Base-by-base conservation (phyloP, 805 yeast species). In the Yamadazyma laniorum region DNA sequence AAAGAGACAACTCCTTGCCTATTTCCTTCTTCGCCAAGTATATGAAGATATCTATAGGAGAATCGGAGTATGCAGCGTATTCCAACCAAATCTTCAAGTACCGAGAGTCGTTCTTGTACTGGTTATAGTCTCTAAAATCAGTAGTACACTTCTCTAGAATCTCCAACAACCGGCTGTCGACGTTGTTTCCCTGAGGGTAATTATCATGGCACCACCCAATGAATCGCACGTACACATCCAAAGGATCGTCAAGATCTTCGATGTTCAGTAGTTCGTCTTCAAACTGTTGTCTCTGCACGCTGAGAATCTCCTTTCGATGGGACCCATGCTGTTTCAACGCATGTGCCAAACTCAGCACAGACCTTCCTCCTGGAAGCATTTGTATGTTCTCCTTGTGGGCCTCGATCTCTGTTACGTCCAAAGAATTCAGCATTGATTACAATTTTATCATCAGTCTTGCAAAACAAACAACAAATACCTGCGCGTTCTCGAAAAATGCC, bases 21-120 rank as follows among this genome's bases (percentile, higher is more conserved):
- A 91, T 85, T 33, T 73, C 77, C 45, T 82, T 80, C 43, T 81
- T 75, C 29, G 80, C 77, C 59, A 91, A 66, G 52, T 82, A 88
- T 5, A 76, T 68, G 56, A 82, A 89, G 2, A 85, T 68, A 37
- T 83, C 90, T 29, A 77, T 65, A 0, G 90, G 89, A 12, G 82
- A 73, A 43, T 82, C 86, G 1, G 84, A 74, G 51, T 74, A 80
- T 17, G 72, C 74, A 6, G 85, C 77, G 56, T 87, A 89, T 48
- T 79, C 80, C 27, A 90, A 59, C 97, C 99, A 91, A 2, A 89
- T 72, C 44, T 72, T 74, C 34, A 91, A 59, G 53, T 85, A 89
- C 33, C 97, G 63, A 1, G 91, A 79, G 55, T 91, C 97, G 55
- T 90, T 83, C 42, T 79, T 81, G 56, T 89, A 91, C 44, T 77